Evolutionary conservation across 805 yeast species (phyloP), one percentile per base, ranked within the genome.

Genomic region (Metschnikowia reukaufii): DNA sequence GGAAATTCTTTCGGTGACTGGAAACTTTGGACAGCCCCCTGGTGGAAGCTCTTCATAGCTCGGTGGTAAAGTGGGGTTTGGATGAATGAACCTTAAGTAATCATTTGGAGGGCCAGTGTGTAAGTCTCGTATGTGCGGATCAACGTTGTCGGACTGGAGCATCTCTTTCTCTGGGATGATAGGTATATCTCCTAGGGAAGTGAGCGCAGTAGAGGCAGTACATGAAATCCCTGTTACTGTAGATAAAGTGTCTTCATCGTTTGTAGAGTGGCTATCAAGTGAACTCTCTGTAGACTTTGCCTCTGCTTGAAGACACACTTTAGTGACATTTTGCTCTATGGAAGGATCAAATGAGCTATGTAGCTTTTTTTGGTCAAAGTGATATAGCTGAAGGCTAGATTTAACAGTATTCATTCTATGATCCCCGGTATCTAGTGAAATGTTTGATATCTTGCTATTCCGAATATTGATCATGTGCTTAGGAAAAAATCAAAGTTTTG

Each of bases 11-110:
- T 48, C 51, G 12, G 47, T 32, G 3, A 70, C 58, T 0, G 74
- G 73, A 47, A 54, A 72, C 46, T 60, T 59, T 15, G 77, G 77
- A 48, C 74, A 70, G 2, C 77, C 77, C 3, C 77, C 77, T 0
- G 77, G 77, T 3, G 75, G 71, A 16, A 72, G 54, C 2, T 65
- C 56, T 25, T 55, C 58, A 45, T 72, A 73, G 3, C 41, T 38
- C 3, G 77, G 77, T 0, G 77, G 74, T 3, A n/a, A 40, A 3
- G 66, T 71, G 1, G 76, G 74, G 9, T 27, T 18, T 2, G 76
- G 75, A 32, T 73, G 76, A 23, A 73, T 55, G 37, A 70, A 57
- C 30, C 49, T 58, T 27, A 72, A 62, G 33, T 38, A 54, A 10
- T 51, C 55, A 20, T 48, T 46, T 30, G 51, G 57, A 4, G 45